Evolutionary conservation across 179 eudicot species (phyloP).

Genomic region (Heliamphora pulchella): DNA sequence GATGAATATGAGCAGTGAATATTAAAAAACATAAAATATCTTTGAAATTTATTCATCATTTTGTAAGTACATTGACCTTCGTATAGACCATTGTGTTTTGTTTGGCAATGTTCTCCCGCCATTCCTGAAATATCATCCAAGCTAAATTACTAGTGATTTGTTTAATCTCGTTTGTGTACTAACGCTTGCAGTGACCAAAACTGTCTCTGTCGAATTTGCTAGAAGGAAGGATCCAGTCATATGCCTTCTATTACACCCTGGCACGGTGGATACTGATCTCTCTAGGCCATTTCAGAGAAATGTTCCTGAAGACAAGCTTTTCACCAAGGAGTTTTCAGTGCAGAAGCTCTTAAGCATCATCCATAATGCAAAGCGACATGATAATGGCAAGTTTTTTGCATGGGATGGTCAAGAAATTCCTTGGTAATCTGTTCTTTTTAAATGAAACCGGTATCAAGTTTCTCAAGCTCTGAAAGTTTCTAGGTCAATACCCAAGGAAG

Average conservation of each 20-base stretch:
- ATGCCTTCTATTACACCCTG: slow-evolving; percentile 84
- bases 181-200: slow-evolving; percentile 64
- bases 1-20: not conserved
- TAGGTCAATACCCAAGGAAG: not conserved
- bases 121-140: not conserved
- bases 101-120: not conserved
- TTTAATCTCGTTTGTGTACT: not conserved
- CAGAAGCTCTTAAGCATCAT: slow-evolving; percentile 72
- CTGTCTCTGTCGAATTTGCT: slow-evolving; percentile 69
- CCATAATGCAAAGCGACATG: slow-evolving; percentile 47
- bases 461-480: not conserved
- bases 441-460: not conserved
- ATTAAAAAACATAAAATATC: not conserved
- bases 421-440: slow-evolving; percentile 38
- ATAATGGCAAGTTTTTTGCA: slow-evolving; percentile 88
- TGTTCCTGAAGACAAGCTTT: slow-evolving; percentile 73
- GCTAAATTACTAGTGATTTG: slow-evolving; percentile 11
- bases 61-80: not conserved
- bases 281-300: slow-evolving; percentile 84
- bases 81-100: not conserved
- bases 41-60: not conserved
- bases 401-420: slow-evolving; percentile 98
- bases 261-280: slow-evolving; percentile 89
- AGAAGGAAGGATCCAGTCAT: slow-evolving; percentile 72
- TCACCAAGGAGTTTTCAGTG: slow-evolving; percentile 76